phyloP scores from a whole-genome alignment of 306 rosid species.

The Gastrolobium villosum region DNA sequence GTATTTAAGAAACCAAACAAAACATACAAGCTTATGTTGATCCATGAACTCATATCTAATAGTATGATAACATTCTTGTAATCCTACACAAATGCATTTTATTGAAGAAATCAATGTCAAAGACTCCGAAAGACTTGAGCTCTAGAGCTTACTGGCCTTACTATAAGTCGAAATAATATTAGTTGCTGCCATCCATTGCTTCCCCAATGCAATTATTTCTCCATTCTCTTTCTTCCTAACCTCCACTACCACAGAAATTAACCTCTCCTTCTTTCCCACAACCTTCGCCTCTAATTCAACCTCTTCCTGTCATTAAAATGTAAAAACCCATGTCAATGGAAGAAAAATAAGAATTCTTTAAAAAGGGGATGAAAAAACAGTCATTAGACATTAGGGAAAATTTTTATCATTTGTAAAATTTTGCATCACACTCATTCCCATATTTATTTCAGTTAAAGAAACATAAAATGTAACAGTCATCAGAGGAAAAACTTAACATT shows the following conservation, averaged over 20 bases:
- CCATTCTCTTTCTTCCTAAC: conserved; percentile 42
- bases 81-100: neutral
- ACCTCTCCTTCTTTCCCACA: conserved; percentile 42
- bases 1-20: no score
- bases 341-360: no score
- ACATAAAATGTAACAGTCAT: conserved; percentile 6
- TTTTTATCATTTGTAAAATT: conserved; percentile 9
- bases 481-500: conserved; percentile 9
- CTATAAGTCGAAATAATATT: neutral
- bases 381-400: no score
- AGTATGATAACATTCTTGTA: no score
- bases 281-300: conserved; percentile 52
- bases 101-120: neutral
- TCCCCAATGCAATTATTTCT: conserved; percentile 53
- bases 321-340: neutral
- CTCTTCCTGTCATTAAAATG: conserved; percentile 51
- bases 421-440: conserved; percentile 6
- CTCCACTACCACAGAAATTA: conserved; percentile 44
- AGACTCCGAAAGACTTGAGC: neutral
- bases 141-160: conserved; percentile 14
- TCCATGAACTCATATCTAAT: neutral
- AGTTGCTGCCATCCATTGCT: conserved; percentile 49
- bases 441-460: conserved; percentile 19
- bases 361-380: no score
- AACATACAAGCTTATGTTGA: no score